Evolutionary conservation across 106 monocot genomes (phyloP).

Genomic region (Cymbidium sinense): DNA sequence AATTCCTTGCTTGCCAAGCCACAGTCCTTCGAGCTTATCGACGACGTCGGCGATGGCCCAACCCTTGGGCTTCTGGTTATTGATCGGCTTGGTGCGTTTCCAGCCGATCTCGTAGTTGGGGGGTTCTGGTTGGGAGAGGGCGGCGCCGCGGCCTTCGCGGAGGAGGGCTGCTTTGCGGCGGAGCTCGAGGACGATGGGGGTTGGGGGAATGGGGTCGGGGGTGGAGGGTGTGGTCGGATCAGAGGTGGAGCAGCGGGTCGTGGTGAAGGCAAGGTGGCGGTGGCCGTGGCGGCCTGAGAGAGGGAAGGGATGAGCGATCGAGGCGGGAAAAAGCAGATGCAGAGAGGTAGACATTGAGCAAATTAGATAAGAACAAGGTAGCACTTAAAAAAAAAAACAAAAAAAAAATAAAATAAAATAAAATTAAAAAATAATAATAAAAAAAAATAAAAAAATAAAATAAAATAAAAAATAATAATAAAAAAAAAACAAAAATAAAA

Average conservation of each 20-base stretch:
- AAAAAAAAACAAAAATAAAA: too few species aligned
- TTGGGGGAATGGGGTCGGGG: conserved; percentile 9
- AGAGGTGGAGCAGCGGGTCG: conserved; percentile 8
- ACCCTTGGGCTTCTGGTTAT: conserved; percentile 58
- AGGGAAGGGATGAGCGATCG: background rate
- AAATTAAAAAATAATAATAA: too few species aligned
- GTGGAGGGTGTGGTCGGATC: background rate
- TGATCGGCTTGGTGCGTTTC: conserved; percentile 73
- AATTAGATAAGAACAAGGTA: too few species aligned
- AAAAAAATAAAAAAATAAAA: too few species aligned
- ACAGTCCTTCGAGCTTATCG: conserved; percentile 73
- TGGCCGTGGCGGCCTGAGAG: background rate
- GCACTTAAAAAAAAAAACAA: too few species aligned
- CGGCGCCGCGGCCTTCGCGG: conserved; percentile 7
- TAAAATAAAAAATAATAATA: too few species aligned
- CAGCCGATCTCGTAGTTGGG: conserved; percentile 85
- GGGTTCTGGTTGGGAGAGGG: conserved; percentile 40
- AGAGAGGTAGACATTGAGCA: background rate
- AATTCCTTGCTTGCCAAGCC: too few species aligned
- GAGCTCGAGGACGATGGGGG: conserved; percentile 11
- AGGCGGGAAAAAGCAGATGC: background rate
- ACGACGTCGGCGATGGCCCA: conserved; percentile 70
- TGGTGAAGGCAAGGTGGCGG: background rate
- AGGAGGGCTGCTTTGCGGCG: conserved; percentile 25
- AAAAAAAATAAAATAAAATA: too few species aligned